phyloP scores from a whole-genome alignment of 805 yeast species.

The Metschnikowia hibisci region DNA sequence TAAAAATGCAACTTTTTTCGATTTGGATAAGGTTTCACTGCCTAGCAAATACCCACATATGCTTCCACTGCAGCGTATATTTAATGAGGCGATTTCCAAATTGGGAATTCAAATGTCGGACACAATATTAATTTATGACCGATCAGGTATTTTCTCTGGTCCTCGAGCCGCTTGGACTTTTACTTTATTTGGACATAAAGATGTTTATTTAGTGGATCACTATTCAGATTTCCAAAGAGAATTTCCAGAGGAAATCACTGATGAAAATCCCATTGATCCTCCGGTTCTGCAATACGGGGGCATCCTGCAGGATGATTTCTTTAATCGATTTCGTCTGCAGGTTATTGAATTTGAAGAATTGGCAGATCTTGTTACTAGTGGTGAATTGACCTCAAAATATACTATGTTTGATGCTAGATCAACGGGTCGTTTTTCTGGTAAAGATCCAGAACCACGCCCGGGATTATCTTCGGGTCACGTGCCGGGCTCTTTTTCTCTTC shows the following conservation, averaged over 20 bases:
- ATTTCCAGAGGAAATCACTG: conserved; percentile 24
- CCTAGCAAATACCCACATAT: conserved; percentile 79
- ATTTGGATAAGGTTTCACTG: conserved; percentile 24
- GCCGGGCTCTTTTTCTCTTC: conserved; percentile 74
- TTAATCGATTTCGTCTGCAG: conserved; percentile 35
- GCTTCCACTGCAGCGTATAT: conserved; percentile 64
- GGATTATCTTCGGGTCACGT: conserved; percentile 89
- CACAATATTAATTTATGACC: conserved; percentile 76
- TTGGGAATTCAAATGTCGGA: conserved; percentile 58
- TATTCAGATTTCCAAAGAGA: conserved; percentile 51
- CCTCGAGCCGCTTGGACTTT: conserved; percentile 95
- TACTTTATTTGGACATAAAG: conserved; percentile 69
- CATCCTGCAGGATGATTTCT: conserved; percentile 26
- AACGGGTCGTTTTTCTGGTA: conserved; percentile 68
- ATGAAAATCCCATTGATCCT: conserved; percentile 8
- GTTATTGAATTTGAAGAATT: conserved; percentile 69
- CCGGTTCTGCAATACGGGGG: conserved; percentile 18
- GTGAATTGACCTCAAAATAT: conserved; percentile 42
- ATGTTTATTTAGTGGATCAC: conserved; percentile 68
- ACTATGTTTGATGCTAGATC: conserved; percentile 82
- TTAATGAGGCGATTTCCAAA: conserved; percentile 48
- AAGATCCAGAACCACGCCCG: conserved; percentile 82
- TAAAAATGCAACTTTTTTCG: conserved; percentile 15
- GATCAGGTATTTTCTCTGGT: conserved; percentile 76
- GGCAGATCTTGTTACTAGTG: conserved; percentile 49